Conservation (phyloP, 352 stramenopile species). For the Plasmopara halstedii region DNA sequence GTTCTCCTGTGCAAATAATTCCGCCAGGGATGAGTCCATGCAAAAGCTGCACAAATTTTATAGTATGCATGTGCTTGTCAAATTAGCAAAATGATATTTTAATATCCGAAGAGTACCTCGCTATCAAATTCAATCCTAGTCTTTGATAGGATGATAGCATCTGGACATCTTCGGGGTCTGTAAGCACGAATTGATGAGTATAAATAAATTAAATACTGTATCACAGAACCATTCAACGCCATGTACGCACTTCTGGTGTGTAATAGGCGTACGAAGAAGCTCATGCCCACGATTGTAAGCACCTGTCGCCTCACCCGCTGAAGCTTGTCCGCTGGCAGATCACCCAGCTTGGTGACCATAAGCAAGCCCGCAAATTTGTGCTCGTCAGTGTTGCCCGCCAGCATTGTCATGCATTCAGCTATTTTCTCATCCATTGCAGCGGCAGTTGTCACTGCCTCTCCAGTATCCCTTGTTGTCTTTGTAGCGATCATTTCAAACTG, state of each 20-base stretch:
- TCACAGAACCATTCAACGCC: background rate
- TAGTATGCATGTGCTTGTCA: conserved; percentile 2
- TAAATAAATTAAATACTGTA: too few species aligned
- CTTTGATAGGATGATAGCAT: conserved; percentile 64
- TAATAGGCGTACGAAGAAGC: conserved; percentile 76
- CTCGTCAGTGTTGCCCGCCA: conserved; percentile 66
- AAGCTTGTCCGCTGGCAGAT: conserved; percentile 33
- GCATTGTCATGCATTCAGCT: conserved; percentile 60
- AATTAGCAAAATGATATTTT: too few species aligned
- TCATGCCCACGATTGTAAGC: conserved; percentile 48
- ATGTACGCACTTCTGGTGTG: conserved; percentile 47
- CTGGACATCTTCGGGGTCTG: conserved; percentile 39
- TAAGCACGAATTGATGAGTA: too few species aligned
- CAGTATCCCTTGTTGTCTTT: too few species aligned
- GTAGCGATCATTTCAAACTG: too few species aligned
- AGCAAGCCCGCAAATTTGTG: conserved; percentile 84
- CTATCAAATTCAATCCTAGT: conserved; percentile 74
- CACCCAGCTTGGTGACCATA: conserved; percentile 77
- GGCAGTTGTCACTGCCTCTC: too few species aligned
- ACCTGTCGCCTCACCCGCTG: conserved; percentile 51
- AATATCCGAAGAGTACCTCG: conserved; percentile 31
- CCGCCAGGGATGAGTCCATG: conserved; percentile 34
- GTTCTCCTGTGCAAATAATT: conserved; percentile 58
- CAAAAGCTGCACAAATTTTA: conserved; percentile 45
- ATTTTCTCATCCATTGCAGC: conserved; percentile 21